phyloP scores from a whole-genome alignment of 805 yeast species.

The Sugiyamaella smithiae region DNA sequence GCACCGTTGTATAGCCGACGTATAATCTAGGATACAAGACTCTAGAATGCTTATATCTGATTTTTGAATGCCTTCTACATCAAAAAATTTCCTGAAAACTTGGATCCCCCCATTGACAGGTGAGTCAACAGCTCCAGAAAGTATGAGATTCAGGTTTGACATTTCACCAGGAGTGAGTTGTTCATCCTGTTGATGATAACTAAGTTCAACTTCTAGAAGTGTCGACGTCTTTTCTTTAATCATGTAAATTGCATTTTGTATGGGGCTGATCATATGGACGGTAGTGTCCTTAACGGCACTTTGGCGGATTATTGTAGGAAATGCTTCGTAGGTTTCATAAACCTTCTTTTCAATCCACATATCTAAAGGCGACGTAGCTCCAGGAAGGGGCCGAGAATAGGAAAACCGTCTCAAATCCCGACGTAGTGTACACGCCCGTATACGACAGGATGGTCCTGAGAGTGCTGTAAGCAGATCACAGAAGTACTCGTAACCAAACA shows the following conservation, averaged over 20 bases:
- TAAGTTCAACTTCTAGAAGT: constrained; percentile 62
- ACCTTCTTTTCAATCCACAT: constrained; percentile 88
- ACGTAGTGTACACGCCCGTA: constrained; percentile 70
- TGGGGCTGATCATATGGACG: constrained; percentile 67
- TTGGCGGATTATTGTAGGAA: constrained; percentile 87
- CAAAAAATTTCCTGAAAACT: constrained; percentile 68
- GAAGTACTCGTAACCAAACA: background rate
- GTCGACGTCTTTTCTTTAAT: constrained; percentile 68
- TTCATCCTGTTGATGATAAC: constrained; percentile 45
- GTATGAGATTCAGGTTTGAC: constrained; percentile 26
- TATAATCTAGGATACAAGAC: constrained; percentile 68
- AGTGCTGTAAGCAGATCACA: background rate
- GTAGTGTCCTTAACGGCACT: constrained; percentile 58
- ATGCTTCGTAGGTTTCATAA: constrained; percentile 67
- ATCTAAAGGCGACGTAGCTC: constrained; percentile 59
- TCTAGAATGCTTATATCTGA: constrained; percentile 35
- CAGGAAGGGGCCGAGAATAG: constrained; percentile 67
- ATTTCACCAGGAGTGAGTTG: constrained; percentile 1
- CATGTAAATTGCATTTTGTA: constrained; percentile 74
- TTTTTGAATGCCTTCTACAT: constrained; percentile 25
- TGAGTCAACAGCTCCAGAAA: constrained; percentile 77
- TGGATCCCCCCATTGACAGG: constrained; percentile 94
- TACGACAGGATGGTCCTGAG: constrained; percentile 40
- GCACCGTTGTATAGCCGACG: constrained; percentile 62
- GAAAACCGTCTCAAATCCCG: constrained; percentile 69